phyloP scores from a whole-genome alignment of 208 protist species.

The Balamuthia mandrillaris region DNA sequence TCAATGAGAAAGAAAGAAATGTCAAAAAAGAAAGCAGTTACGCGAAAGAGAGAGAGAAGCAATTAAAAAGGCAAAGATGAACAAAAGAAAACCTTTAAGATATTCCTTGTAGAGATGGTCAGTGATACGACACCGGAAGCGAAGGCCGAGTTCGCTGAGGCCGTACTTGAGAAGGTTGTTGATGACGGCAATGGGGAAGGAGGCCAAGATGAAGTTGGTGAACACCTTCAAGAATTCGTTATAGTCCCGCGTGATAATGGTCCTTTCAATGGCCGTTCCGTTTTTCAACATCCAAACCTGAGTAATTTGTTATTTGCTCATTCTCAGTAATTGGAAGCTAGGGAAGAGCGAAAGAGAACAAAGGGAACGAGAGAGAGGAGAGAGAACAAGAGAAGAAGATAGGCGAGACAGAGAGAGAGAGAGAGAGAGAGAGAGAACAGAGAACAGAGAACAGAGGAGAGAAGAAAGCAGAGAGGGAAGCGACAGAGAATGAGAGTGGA shows the following conservation, averaged over 20 bases:
- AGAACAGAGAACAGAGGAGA: too few relatives aligned
- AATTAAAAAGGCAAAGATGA: not conserved
- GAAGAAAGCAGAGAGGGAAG: too few relatives aligned
- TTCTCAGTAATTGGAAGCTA: too few relatives aligned
- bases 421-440: too few relatives aligned
- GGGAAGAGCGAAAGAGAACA: too few relatives aligned
- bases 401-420: too few relatives aligned
- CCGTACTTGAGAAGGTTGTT: constrained; percentile 63
- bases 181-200: constrained; percentile 58
- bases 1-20: too few relatives aligned
- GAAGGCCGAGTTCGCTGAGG: constrained; percentile 58
- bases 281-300: constrained; percentile 59
- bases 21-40: not conserved
- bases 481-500: too few relatives aligned
- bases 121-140: constrained; percentile 63
- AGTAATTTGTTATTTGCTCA: too few relatives aligned
- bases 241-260: constrained; percentile 53
- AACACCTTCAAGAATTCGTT: constrained; percentile 31
- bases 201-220: constrained; percentile 35
- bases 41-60: not conserved
- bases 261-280: constrained; percentile 53
- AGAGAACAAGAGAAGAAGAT: too few relatives aligned
- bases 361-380: too few relatives aligned
- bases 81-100: constrained; percentile 51
- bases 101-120: constrained; percentile 64